Evolutionary conservation across 2,329 filamentous ascomycete species (phyloP).

Genomic region (Pseudogymnoascus sp.): DNA sequence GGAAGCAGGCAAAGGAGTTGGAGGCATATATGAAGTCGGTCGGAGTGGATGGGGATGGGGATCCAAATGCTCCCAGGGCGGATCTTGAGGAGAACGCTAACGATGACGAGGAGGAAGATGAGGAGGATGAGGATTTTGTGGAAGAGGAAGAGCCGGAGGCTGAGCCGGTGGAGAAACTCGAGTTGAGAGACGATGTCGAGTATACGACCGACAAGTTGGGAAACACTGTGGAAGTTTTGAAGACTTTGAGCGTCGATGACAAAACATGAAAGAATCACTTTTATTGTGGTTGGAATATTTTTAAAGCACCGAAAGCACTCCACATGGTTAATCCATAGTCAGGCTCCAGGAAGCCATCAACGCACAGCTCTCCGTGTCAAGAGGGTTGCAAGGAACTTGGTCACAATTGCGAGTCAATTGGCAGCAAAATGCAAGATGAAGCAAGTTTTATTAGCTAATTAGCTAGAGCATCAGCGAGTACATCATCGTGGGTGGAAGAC

Average conservation of each 20-base stretch:
- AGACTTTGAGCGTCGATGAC: slow-evolving; percentile 20
- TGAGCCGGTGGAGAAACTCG: slow-evolving; percentile 7
- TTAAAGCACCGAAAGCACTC: slow-evolving; percentile 1
- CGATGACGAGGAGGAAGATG: slow-evolving; percentile 28
- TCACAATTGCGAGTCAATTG: neutral
- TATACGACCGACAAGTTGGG: slow-evolving; percentile 26
- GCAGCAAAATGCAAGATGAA: neutral
- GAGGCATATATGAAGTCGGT: slow-evolving; percentile 80
- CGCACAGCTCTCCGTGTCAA: slow-evolving; percentile 1
- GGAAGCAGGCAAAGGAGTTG: slow-evolving; percentile 92
- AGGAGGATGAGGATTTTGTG: slow-evolving; percentile 26
- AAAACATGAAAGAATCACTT: slow-evolving; percentile 23
- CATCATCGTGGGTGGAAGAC: neutral
- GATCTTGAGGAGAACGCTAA: slow-evolving; percentile 36
- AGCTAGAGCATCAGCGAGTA: slow-evolving; percentile 5
- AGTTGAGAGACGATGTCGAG: slow-evolving; percentile 26
- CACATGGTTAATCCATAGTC: neutral
- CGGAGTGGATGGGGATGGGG: slow-evolving; percentile 43
- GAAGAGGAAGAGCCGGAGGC: slow-evolving; percentile 22
- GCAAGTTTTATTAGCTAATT: slow-evolving; percentile 5
- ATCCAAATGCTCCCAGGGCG: slow-evolving; percentile 26
- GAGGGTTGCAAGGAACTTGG: neutral
- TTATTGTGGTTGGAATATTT: neutral
- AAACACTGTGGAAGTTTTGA: slow-evolving; percentile 18
- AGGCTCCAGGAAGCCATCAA: neutral